These are phyloP conservation scores for Hemisphaericaspora xylofermentans DNA, from an alignment of 1,139 yeast genomes.

Conservation along the genomic window DNA sequence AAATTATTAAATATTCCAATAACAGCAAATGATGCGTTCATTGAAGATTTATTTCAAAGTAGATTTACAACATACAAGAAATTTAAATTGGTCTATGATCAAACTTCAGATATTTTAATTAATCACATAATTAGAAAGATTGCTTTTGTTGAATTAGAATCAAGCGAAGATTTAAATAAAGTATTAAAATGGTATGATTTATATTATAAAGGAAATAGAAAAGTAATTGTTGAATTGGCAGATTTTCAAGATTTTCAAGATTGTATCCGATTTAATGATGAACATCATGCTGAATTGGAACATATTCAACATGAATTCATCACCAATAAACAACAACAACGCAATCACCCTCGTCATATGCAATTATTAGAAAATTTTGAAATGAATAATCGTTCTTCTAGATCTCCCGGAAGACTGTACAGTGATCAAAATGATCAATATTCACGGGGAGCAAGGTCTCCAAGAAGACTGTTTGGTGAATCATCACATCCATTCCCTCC, in stretches of 20 bases:
- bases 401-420: constrained; percentile 6
- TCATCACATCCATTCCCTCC: constrained; percentile 1
- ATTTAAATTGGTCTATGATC: constrained; percentile 45
- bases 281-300: constrained; percentile 30
- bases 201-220: constrained; percentile 39
- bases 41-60: constrained; percentile 44
- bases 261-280: constrained; percentile 42
- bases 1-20: constrained; percentile 53
- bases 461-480: constrained; percentile 3
- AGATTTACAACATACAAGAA: constrained; percentile 41
- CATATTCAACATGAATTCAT: constrained; percentile 33
- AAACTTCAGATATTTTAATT: constrained; percentile 40
- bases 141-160: constrained; percentile 60
- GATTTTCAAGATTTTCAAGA: constrained; percentile 49
- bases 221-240: constrained; percentile 45
- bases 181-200: constrained; percentile 48
- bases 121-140: constrained; percentile 47
- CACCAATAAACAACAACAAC: constrained; percentile 22
- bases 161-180: constrained; percentile 46
- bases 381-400: constrained; percentile 6
- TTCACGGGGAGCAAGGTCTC: constrained; percentile 6
- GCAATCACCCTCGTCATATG: constrained; percentile 18
- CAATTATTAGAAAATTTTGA: constrained; percentile 16
- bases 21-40: constrained; percentile 35
- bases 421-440: constrained; percentile 5